Evolutionary conservation across 306 rosid genomes (phyloP).

Genomic region (Dalbergia cochinchinensis): DNA sequence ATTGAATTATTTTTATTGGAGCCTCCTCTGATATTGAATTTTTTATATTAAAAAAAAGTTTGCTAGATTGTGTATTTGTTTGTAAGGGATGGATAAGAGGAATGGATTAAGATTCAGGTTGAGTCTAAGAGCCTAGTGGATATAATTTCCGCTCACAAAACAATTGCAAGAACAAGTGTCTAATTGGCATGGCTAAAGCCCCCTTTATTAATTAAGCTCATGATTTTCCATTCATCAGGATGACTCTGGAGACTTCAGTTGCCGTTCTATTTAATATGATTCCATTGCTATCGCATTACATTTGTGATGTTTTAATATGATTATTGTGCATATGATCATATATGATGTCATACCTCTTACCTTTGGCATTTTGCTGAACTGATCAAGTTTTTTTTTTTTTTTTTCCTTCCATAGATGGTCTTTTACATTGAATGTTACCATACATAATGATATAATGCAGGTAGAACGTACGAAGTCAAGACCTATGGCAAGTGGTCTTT

Average conservation of each 20-base stretch:
- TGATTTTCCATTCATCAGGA: background rate
- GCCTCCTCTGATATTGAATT: no score
- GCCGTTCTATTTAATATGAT: conserved; percentile 5
- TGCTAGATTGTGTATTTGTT: conserved; percentile 6
- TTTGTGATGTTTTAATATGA: conserved; percentile 5
- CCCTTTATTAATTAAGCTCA: background rate
- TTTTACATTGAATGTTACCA: conserved; percentile 29
- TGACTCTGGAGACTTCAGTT: conserved; percentile 23
- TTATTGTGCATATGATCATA: conserved; percentile 30
- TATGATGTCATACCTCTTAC: conserved; percentile 20
- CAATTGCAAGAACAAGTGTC: background rate
- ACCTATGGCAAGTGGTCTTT: conserved; percentile 89
- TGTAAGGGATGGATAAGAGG: conserved; percentile 22
- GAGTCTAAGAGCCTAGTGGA: conserved; percentile 4
- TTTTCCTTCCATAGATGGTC: background rate
- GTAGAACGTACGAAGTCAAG: conserved; percentile 90
- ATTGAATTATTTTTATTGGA: background rate
- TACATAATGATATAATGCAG: conserved; percentile 56
- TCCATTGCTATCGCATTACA: conserved; percentile 12
- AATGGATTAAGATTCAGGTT: conserved; percentile 4
- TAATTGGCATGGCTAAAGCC: background rate
- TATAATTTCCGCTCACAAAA: background rate
- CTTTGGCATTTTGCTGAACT: conserved; percentile 7
- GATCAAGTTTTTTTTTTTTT: background rate
- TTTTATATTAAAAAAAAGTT: background rate